Percentiles rank a stretch among this genome's conserved stretches.
Conservation (phyloP, 2,329 filamentous ascomycete species). For the Chlorencoelia australis region DNA sequence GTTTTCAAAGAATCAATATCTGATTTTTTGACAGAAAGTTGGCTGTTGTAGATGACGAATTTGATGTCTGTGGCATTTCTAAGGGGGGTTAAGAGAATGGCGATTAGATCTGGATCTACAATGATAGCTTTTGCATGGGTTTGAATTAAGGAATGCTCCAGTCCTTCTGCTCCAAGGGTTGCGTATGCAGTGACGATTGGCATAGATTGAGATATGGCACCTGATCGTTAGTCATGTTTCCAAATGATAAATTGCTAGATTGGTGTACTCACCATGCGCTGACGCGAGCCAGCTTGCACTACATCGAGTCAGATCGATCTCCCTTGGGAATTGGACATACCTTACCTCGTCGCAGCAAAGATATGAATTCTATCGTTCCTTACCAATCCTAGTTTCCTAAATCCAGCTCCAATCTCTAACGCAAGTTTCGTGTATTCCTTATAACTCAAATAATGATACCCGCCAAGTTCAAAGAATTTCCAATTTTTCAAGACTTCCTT, state of each 20-base stretch:
- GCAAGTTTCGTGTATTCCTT: slow-evolving; percentile 65
- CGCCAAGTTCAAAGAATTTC: slow-evolving; percentile 77
- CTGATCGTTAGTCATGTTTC: too few relatives aligned
- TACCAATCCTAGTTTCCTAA: slow-evolving; percentile 62
- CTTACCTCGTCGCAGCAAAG: slow-evolving; percentile 56
- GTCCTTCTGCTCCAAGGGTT: slow-evolving; percentile 73
- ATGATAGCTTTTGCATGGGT: slow-evolving; percentile 77
- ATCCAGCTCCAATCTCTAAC: slow-evolving; percentile 56
- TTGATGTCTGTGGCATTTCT: slow-evolving; percentile 46
- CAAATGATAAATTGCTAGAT: too few relatives aligned
- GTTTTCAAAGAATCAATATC: slow-evolving; percentile 42
- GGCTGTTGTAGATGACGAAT: slow-evolving; percentile 52
- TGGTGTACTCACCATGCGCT: too few relatives aligned
- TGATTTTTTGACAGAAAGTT: slow-evolving; percentile 35
- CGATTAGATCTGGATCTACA: slow-evolving; percentile 68
- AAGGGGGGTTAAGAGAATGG: slow-evolving; percentile 46
- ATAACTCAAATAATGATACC: slow-evolving; percentile 69
- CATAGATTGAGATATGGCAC: slow-evolving; percentile 73
- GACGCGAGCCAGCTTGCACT: slow-evolving; percentile 66
- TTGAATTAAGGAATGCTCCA: slow-evolving; percentile 78
- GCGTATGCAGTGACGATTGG: slow-evolving; percentile 93
- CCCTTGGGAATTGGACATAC: too few relatives aligned
- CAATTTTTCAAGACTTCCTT: slow-evolving; percentile 76
- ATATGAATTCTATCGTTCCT: slow-evolving; percentile 66
- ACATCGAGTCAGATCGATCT: not conserved